Evolutionary conservation across 1,284 basidiomycete species (phyloP).

Genomic region (Ceratobasidium sp.): DNA sequence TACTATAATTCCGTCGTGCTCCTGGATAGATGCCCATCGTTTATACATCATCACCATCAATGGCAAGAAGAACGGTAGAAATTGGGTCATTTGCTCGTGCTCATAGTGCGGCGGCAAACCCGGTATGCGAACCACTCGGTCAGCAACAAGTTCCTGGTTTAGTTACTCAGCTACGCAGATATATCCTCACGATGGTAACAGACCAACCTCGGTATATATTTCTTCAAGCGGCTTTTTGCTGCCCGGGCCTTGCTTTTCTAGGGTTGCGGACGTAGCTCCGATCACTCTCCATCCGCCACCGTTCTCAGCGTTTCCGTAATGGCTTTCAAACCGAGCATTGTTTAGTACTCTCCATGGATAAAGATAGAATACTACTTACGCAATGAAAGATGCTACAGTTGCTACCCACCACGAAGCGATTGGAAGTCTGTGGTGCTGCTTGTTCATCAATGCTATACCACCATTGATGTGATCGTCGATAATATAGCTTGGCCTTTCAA

Average conservation of each 20-base stretch:
- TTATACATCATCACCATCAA: not conserved
- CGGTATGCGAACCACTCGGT: slow-evolving; percentile 15
- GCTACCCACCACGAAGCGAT: slow-evolving; percentile 26
- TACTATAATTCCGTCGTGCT: not conserved
- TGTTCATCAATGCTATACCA: slow-evolving; percentile 2
- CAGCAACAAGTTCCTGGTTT: not conserved
- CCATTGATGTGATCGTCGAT: slow-evolving; percentile 37
- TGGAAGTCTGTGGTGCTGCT: not conserved
- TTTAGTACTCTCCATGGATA: not conserved
- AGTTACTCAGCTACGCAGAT: not conserved
- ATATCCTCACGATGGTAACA: not conserved
- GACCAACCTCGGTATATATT: not conserved
- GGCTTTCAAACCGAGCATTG: not conserved
- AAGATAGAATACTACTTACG: slow-evolving; percentile 9
- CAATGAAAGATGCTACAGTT: slow-evolving; percentile 14
- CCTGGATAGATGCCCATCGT: not conserved
- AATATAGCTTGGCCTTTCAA: slow-evolving; percentile 4
- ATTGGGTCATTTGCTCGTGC: slow-evolving; percentile 22
- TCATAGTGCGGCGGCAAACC: slow-evolving; percentile 27
- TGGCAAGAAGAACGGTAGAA: not conserved
- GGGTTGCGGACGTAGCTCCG: not conserved
- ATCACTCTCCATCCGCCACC: slow-evolving; percentile 2
- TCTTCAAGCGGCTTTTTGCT: not conserved
- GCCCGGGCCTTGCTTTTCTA: not conserved
- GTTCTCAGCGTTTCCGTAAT: slow-evolving; percentile 18